These are phyloP conservation scores for Zymoseptoria tritici DNA, from an alignment of 2,329 filamentous ascomycete species.

Conservation along the genomic window DNA sequence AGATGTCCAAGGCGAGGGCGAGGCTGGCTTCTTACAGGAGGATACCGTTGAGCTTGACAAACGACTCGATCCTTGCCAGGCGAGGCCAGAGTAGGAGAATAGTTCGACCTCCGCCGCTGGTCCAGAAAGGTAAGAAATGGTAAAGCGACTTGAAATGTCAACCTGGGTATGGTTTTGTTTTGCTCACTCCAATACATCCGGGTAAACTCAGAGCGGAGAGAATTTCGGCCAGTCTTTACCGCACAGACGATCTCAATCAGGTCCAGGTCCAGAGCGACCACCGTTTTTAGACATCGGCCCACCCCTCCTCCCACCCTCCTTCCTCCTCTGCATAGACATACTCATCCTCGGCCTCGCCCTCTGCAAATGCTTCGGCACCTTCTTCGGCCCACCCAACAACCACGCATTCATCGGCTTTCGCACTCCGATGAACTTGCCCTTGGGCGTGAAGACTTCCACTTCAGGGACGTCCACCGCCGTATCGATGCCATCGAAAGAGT, in stretches of 20 bases:
- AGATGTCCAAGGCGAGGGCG: no score
- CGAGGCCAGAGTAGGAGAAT: slow-evolving; percentile 21
- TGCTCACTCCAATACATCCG: background rate
- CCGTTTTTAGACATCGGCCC: background rate
- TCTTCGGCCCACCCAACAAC: slow-evolving; percentile 50
- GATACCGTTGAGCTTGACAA: slow-evolving; percentile 25
- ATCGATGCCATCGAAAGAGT: slow-evolving; percentile 17
- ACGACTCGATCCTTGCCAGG: slow-evolving; percentile 24
- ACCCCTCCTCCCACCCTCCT: slow-evolving; percentile 38
- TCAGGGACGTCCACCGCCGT: slow-evolving; percentile 44
- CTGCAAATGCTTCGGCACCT: slow-evolving; percentile 42
- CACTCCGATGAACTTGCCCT: slow-evolving; percentile 68
- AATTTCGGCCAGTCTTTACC: background rate
- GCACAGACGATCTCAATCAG: background rate
- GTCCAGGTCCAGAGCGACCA: background rate
- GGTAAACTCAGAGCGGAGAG: no score
- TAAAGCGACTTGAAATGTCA: slow-evolving; percentile 7
- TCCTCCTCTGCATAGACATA: slow-evolving; percentile 39
- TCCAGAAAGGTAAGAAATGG: slow-evolving; percentile 3
- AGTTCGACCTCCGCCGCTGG: slow-evolving; percentile 8
- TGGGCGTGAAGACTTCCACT: slow-evolving; percentile 77
- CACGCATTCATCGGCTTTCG: slow-evolving; percentile 66
- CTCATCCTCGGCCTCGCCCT: slow-evolving; percentile 56
- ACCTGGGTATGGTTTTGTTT: background rate
- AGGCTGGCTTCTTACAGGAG: slow-evolving; percentile 22